phyloP scores from a whole-genome alignment of 768 basidiomycete species.

The Mycena vitilis region DNA sequence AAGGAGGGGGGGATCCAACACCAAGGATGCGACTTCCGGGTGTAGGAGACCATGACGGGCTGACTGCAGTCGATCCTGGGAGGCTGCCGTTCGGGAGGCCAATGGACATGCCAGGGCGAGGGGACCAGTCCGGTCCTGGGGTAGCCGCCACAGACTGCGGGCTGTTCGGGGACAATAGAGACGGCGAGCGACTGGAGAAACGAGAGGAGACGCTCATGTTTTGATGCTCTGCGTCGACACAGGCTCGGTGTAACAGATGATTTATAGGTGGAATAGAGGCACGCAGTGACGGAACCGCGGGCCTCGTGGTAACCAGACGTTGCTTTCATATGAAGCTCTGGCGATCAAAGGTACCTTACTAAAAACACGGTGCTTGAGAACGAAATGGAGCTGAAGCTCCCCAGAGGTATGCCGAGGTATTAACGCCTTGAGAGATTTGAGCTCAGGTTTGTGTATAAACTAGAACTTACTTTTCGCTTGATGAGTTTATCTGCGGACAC shows the following conservation, averaged over 20 bases:
- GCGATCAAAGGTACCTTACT: constrained; percentile 16
- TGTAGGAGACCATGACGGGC: constrained; percentile 35
- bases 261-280: constrained; percentile 32
- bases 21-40: constrained; percentile 31
- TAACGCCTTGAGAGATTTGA: no score
- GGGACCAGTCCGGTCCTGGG: constrained; percentile 31
- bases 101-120: constrained; percentile 31
- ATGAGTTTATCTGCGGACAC: no score
- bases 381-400: neutral
- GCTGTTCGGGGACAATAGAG: constrained; percentile 25
- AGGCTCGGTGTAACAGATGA: neutral
- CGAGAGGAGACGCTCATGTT: constrained; percentile 20
- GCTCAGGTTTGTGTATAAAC: no score
- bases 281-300: constrained; percentile 7
- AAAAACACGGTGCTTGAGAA: no score
- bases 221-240: neutral
- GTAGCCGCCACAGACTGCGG: constrained; percentile 27
- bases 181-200: constrained; percentile 30
- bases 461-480: no score
- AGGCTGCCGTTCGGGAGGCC: constrained; percentile 27
- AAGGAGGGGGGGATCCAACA: constrained; percentile 17
- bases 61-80: constrained; percentile 28
- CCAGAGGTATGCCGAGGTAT: neutral
- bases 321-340: constrained; percentile 21
- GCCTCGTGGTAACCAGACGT: constrained; percentile 28